A percentile compares a stretch with the other conserved stretches of the same genome.
Conservation (phyloP, 768 basidiomycete genomes). For the Lyophyllum semitale region DNA sequence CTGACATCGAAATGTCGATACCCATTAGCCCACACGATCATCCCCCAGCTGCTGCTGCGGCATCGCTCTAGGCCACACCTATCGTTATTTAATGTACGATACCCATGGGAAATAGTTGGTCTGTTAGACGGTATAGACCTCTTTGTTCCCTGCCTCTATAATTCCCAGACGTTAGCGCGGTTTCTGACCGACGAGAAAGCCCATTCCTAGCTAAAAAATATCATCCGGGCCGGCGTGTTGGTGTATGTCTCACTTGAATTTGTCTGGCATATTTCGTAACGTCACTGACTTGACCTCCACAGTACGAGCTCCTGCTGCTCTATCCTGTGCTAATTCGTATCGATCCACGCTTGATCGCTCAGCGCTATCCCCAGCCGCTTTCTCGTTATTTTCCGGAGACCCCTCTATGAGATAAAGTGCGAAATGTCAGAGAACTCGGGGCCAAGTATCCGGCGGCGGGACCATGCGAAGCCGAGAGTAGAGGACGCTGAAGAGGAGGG, state of each 20-base stretch:
- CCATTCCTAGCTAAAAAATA: too few relatives aligned
- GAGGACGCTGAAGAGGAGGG: background rate
- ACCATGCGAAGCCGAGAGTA: background rate
- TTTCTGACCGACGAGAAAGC: too few relatives aligned
- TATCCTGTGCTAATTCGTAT: too few relatives aligned
- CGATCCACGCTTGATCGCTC: too few relatives aligned
- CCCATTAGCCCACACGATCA: slow-evolving; percentile 22
- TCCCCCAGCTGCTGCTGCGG: background rate
- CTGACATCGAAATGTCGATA: slow-evolving; percentile 37
- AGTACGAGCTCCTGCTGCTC: too few relatives aligned
- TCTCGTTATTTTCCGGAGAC: background rate
- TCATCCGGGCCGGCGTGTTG: too few relatives aligned
- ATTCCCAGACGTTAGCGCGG: too few relatives aligned
- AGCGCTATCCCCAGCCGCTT: too few relatives aligned
- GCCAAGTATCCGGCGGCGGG: background rate
- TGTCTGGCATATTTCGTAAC: background rate
- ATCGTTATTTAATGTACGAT: background rate
- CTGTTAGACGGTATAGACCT: background rate
- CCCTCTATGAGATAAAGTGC: background rate
- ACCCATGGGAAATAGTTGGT: background rate
- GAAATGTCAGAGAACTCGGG: background rate
- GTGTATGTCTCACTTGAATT: background rate
- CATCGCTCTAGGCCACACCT: background rate
- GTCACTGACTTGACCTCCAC: background rate
- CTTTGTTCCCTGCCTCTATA: too few relatives aligned